Conservation (phyloP, 148 eudicot genomes). For the Rhododendron kiyosumense region DNA sequence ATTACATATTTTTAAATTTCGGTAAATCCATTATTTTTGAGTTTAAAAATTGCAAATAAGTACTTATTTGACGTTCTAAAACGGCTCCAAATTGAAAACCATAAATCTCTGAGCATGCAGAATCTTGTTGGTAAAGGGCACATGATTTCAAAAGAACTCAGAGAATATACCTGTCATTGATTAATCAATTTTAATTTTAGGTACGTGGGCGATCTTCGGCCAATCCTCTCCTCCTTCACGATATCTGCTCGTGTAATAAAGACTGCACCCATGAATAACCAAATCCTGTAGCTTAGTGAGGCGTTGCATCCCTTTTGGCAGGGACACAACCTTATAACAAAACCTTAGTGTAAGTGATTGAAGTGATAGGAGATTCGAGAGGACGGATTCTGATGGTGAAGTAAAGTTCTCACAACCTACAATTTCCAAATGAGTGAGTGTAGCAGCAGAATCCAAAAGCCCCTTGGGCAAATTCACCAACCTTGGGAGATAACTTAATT, state of each 20-base stretch:
- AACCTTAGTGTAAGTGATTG: neutral
- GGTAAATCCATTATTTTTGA: too few species aligned
- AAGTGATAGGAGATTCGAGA: neutral
- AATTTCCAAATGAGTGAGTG: neutral
- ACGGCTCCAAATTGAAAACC: too few species aligned
- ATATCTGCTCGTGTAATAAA: too few species aligned
- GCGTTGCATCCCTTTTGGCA: neutral
- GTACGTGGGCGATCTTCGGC: neutral
- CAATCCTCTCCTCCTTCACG: neutral
- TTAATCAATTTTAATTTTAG: too few species aligned
- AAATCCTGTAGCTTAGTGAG: neutral
- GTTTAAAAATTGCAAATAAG: too few species aligned
- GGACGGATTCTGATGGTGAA: too few species aligned
- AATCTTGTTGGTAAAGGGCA: too few species aligned
- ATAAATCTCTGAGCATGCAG: too few species aligned
- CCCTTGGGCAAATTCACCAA: neutral
- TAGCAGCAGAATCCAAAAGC: neutral
- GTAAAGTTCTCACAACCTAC: fast-evolving
- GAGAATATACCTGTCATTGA: too few species aligned
- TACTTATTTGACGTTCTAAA: too few species aligned
- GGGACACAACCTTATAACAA: neutral
- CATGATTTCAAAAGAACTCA: too few species aligned
- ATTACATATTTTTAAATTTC: too few species aligned
- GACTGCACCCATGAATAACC: fast-evolving
- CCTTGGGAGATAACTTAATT: fast-evolving